Base-by-base conservation (phyloP, 805 yeast genomes). In the Candida ovalis region DNA sequence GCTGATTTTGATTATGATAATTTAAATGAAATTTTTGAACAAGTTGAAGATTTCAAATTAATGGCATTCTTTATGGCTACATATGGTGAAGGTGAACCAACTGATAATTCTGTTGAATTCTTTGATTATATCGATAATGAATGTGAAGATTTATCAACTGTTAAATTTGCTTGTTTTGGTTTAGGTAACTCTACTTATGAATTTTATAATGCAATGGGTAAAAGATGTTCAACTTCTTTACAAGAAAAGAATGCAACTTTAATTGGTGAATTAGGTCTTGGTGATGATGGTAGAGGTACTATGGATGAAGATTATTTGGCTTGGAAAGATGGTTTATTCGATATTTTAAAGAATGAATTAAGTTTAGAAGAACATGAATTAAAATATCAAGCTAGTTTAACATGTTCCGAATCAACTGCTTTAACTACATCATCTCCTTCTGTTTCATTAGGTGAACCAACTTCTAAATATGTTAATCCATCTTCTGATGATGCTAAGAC, bases 11-110 rank as follows among this genome's bases (percentile, higher is more conserved):
- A 92, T 56, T 86, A 76, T 61, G 96, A 90, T 38, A 81, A 80
- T 54, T 73, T 94, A 46, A 81, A 81, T 60, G 79, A 79, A 43
- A 67, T 92, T 53, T 78, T 83, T 19, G 70, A 73, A 17, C 78
- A 78, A 50, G 72, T 79, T 46, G 70, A 79, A n/a, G 82, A 82
- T 19, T 81, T 89, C 52, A 53, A 61, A 39, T 50, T 63, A n/a
- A 66, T 71, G 25, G 69, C 72, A 49, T 84, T 92, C 61, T 76
- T 92, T 62, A 74, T 90, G 71, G 94, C 98, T 28, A 89, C 97
- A 10, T 94, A 94, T 60, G 99, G 99, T 58, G 99, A 92, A 71
- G 99, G 99, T 63, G 99, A 92, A 66, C 96, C 96, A 58, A 92
- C 99, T 13, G 99, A 92, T 66, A 88, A 88, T 59, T 94, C 97